phyloP scores from a whole-genome alignment of 768 basidiomycete genomes.

The Piloderma croceum region DNA sequence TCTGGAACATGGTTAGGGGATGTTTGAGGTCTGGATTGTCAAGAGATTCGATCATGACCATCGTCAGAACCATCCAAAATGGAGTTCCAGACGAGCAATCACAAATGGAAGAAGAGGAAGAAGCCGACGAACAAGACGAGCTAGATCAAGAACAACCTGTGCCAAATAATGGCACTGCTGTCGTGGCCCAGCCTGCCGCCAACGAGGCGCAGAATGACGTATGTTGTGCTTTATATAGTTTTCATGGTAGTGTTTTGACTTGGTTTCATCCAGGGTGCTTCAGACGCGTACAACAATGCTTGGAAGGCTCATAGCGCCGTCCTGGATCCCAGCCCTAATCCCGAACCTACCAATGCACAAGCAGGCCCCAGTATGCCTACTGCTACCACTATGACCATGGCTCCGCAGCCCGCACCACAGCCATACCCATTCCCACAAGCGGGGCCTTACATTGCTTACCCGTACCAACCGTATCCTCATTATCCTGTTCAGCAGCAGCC shows the following conservation, averaged over 20 bases:
- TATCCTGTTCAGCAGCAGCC: constrained; percentile 21
- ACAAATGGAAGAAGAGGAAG: constrained; percentile 28
- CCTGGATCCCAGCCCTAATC: constrained; percentile 21
- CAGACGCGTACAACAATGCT: constrained; percentile 52
- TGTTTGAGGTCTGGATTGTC: constrained; percentile 52
- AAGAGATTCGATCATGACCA: constrained; percentile 54
- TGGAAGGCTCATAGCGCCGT: constrained; percentile 57
- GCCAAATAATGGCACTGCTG: constrained; percentile 10
- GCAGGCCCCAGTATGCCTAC: constrained; percentile 6
- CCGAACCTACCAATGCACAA: constrained; percentile 14
- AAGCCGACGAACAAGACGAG: constrained; percentile 28
- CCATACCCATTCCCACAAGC: constrained; percentile 21
- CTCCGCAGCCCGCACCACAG: constrained; percentile 16
- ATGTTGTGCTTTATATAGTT: too few species aligned
- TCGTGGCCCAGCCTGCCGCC: constrained; percentile 9
- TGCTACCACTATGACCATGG: constrained; percentile 16
- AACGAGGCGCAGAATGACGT: too few species aligned
- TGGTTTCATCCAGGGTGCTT: constrained; percentile 31
- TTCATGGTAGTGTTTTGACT: too few species aligned
- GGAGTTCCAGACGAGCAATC: constrained; percentile 39
- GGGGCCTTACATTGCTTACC: constrained; percentile 31
- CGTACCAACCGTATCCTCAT: constrained; percentile 31
- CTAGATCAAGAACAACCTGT: constrained; percentile 17
- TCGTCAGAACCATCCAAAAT: constrained; percentile 55
- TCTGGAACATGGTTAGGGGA: constrained; percentile 72